Base-by-base conservation (phyloP, 495 filamentous ascomycete genomes). In the Ramalina peruviana region DNA sequence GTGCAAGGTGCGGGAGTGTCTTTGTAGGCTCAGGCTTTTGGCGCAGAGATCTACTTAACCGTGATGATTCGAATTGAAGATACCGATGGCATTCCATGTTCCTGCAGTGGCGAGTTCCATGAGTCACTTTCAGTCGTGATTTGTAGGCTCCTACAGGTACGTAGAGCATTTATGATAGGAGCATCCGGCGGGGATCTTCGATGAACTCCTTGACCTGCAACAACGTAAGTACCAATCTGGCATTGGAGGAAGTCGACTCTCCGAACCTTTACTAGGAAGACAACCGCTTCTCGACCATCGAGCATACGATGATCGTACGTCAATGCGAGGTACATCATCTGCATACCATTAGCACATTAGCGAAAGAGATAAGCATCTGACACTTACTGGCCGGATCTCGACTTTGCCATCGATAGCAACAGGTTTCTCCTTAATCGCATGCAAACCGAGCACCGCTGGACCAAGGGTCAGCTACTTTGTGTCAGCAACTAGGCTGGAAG, bases 291-390 rank as follows among this genome's bases (percentile, higher is more conserved):
- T 58, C 92, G 80, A 23, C 92, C 93, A 65, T 97, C 93, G 23
- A 98, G 72, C 36, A 97, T 76, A 55, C 92, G 83, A 67, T 98
- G 92, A 60, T 98, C 92, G 62, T 98, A 98, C 15, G 92, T 98
- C 45, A 98, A 76, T 38, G 92, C 93, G 38, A 98, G 79, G 57
- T 94, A 96, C 92, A 98, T 98, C 87, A 98, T 97, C 77, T 83
- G 56, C 16, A 16, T 33, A 26, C 30, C 6, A 48, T 38, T n/a
- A 51, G 43, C 41, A 60, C 43, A 45, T 23, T 55, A 65, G 30
- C 30, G 9, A 33, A 33, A 10, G 30, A 10, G 30, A 33, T 7
- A 2, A 33, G 30, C 30, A 33, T 11, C 30, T 33, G 30, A 19
- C 17, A 62, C 75, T 52, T 69, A 84, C 80, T 21, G 93, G 92